Evolutionary conservation across 2,329 filamentous ascomycete species (phyloP).

Genomic region (Talaromyces sp.): DNA sequence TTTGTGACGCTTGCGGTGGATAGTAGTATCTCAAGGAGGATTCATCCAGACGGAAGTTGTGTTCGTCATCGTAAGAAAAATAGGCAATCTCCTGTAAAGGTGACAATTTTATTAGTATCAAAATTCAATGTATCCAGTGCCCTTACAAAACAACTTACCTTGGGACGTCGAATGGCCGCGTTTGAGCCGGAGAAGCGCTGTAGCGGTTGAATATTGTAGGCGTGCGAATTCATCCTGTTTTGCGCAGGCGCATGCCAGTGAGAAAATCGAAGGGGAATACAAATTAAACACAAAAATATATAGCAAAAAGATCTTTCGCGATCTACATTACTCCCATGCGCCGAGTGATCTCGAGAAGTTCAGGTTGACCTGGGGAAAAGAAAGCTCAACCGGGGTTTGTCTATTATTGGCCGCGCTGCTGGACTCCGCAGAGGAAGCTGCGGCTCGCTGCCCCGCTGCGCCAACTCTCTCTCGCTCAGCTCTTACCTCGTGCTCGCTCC

Average conservation of each 20-base stretch:
- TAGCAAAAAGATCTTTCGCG: neutral
- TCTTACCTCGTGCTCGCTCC: neutral
- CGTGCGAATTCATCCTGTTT: slow-evolving; percentile 24
- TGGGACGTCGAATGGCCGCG: slow-evolving; percentile 69
- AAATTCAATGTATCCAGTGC: neutral
- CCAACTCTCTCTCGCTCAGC: neutral
- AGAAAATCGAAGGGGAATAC: neutral
- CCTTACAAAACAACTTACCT: slow-evolving; percentile 42
- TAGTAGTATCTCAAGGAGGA: slow-evolving; percentile 87
- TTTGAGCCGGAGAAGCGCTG: slow-evolving; percentile 62
- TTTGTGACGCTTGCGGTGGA: slow-evolving; percentile 61
- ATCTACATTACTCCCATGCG: neutral
- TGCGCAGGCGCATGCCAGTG: neutral
- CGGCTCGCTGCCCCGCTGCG: neutral
- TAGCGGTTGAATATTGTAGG: slow-evolving; percentile 66
- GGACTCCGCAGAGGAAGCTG: neutral
- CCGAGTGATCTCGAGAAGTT: neutral
- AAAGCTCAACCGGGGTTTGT: neutral
- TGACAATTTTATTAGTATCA: slow-evolving; percentile 6
- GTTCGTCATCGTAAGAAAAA: slow-evolving; percentile 89
- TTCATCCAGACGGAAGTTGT: slow-evolving; percentile 68
- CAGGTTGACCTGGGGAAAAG: neutral
- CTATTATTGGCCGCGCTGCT: neutral
- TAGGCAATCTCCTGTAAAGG: slow-evolving; percentile 72
- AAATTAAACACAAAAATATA: neutral